These are phyloP conservation scores for Fusarium camptoceras DNA, from an alignment of 2,329 filamentous ascomycete genomes.

Conservation along the genomic window DNA sequence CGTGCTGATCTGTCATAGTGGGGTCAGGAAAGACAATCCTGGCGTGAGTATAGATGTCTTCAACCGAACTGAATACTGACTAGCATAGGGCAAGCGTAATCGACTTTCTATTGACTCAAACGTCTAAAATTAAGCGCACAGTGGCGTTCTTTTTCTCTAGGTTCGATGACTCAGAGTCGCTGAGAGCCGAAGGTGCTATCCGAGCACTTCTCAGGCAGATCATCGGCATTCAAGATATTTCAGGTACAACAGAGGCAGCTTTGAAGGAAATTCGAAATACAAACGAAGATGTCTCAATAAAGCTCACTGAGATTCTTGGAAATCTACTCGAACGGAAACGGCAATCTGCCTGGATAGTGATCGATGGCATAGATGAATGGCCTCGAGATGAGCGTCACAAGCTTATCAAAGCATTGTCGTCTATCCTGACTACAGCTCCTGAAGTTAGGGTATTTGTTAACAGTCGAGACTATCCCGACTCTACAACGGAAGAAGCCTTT, in stretches of 20 bases:
- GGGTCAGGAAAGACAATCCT: slow-evolving; percentile 47
- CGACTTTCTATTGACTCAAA: neutral
- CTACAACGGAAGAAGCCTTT: rapidly evolving
- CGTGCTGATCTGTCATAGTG: slow-evolving; percentile 13
- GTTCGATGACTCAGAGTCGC: neutral
- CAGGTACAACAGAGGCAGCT: rapidly evolving
- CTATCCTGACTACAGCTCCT: rapidly evolving
- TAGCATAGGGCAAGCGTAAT: rapidly evolving
- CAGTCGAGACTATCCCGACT: neutral
- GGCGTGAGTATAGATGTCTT: rapidly evolving
- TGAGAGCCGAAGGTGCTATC: rapidly evolving
- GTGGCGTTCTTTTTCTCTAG: rapidly evolving
- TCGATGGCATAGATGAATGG: neutral
- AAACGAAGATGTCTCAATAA: rapidly evolving
- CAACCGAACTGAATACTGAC: rapidly evolving
- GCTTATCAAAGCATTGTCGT: rapidly evolving
- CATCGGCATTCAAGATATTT: rapidly evolving
- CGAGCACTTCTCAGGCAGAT: neutral
- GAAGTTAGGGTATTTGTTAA: rapidly evolving
- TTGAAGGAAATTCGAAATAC: neutral
- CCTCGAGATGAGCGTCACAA: rapidly evolving
- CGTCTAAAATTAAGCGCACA: rapidly evolving
- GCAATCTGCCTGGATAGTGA: rapidly evolving
- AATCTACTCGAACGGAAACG: rapidly evolving
- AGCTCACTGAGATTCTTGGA: rapidly evolving